A percentile compares a stretch with the other conserved stretches of the same genome.
Evolutionary conservation across 2,329 filamentous ascomycete species (phyloP).

Genomic region (Diaporthe sp.): DNA sequence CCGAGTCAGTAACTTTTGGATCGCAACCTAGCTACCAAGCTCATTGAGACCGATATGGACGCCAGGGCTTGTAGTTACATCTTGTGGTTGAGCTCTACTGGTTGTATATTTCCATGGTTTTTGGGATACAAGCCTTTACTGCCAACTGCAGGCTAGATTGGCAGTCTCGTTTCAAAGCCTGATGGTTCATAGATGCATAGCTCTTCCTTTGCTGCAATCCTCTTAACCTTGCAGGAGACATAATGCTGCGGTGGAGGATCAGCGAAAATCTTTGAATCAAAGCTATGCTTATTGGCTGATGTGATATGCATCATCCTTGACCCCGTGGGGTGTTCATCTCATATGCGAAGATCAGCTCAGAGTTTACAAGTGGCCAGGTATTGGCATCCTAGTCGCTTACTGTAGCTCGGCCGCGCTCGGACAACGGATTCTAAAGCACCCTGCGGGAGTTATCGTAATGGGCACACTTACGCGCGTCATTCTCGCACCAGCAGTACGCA

Average conservation of each 20-base stretch:
- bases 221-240: neutral
- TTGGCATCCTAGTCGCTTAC: neutral
- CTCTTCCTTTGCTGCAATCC: too few species aligned
- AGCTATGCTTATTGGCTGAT: neutral
- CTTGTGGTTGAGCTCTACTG: neutral
- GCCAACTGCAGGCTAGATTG: neutral
- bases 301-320: neutral
- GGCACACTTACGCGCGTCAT: slow-evolving; percentile 12
- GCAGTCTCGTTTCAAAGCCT: neutral
- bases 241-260: neutral
- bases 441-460: neutral
- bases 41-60: neutral
- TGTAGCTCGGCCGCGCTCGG: slow-evolving; percentile 17
- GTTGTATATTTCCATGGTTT: accelerated
- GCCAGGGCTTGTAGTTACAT: too few species aligned
- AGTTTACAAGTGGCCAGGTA: neutral
- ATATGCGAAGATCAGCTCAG: neutral
- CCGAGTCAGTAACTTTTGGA: neutral
- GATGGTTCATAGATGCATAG: neutral
- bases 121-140: neutral
- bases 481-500: neutral
- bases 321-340: slow-evolving; percentile 20
- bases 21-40: neutral
- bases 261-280: neutral
- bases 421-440: neutral